These are phyloP conservation scores for Sungouiozyma intestinalis DNA, from an alignment of 805 yeast species.

Conservation along the genomic window DNA sequence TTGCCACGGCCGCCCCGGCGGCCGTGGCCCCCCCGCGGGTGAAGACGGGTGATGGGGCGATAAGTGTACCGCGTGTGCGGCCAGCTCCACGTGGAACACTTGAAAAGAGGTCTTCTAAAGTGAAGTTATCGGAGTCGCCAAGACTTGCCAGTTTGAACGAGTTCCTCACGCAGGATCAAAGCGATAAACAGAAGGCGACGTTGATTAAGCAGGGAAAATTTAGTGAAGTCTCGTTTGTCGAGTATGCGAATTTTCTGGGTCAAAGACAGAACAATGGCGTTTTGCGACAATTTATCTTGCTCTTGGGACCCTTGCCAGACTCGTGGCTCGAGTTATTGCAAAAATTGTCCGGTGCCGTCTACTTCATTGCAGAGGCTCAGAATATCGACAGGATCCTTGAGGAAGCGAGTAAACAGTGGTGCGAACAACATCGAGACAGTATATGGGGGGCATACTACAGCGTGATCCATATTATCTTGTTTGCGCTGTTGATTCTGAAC, in stretches of 20 bases:
- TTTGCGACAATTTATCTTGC: conserved; percentile 29
- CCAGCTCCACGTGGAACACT: neutral
- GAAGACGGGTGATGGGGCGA: too few relatives aligned
- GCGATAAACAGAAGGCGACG: conserved; percentile 18
- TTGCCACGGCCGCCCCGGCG: too few relatives aligned
- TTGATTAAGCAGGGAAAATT: conserved; percentile 27
- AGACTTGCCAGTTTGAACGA: neutral
- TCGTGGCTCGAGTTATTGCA: conserved; percentile 49
- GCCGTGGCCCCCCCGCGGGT: too few relatives aligned
- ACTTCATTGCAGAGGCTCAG: conserved; percentile 74
- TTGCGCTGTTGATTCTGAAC: conserved; percentile 61
- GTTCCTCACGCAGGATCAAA: neutral
- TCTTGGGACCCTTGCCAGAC: conserved; percentile 36
- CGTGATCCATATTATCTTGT: conserved; percentile 62
- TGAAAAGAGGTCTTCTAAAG: neutral
- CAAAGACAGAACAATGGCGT: conserved; percentile 20
- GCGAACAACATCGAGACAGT: conserved; percentile 34
- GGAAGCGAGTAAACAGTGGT: conserved; percentile 57
- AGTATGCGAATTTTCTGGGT: conserved; percentile 35
- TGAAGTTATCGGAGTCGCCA: neutral
- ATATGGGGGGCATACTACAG: conserved; percentile 37
- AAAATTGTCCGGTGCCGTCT: conserved; percentile 51
- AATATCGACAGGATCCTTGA: conserved; percentile 67
- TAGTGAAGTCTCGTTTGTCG: conserved; percentile 29
- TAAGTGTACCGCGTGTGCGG: neutral